phyloP scores from a whole-genome alignment of 164 flowering plant genomes.

The Magnolia changhungtana region DNA sequence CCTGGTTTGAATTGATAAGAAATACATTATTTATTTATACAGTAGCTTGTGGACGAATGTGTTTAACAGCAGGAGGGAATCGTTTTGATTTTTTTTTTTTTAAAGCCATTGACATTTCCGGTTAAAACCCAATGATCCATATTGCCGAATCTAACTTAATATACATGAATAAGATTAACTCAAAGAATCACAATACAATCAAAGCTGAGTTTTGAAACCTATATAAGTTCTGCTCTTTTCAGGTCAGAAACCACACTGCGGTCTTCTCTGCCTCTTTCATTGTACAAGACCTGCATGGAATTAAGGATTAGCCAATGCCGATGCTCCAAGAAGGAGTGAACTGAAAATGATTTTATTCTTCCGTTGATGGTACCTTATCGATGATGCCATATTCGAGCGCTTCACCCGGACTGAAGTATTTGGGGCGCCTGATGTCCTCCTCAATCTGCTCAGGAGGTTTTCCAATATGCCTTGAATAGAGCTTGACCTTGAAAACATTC shows the following conservation, averaged over 20 bases:
- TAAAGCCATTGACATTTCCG: too few relatives aligned
- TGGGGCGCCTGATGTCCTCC: conserved; percentile 80
- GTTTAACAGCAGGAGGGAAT: too few relatives aligned
- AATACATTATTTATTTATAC: too few relatives aligned
- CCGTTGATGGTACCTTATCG: conserved; percentile 62
- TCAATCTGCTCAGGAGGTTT: conserved; percentile 79
- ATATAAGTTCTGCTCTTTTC: conserved; percentile 65
- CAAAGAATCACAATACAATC: background rate
- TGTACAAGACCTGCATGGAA: conserved; percentile 65
- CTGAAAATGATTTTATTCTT: background rate
- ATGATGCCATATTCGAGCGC: conserved; percentile 97
- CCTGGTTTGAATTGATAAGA: too few relatives aligned
- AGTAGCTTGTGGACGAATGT: too few relatives aligned
- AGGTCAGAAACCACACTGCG: conserved; percentile 75
- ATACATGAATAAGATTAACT: too few relatives aligned
- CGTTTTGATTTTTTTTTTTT: too few relatives aligned
- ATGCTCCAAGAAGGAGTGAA: background rate
- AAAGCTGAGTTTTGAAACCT: background rate
- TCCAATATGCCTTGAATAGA: conserved; percentile 62
- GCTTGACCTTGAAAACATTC: conserved; percentile 51
- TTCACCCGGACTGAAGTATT: conserved; percentile 90
- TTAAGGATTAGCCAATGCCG: background rate
- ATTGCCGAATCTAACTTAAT: too few relatives aligned
- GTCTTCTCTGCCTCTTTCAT: conserved; percentile 63
- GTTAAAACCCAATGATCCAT: too few relatives aligned